Conservation (phyloP, 441 rosid species). For the Populus hybrid region DNA sequence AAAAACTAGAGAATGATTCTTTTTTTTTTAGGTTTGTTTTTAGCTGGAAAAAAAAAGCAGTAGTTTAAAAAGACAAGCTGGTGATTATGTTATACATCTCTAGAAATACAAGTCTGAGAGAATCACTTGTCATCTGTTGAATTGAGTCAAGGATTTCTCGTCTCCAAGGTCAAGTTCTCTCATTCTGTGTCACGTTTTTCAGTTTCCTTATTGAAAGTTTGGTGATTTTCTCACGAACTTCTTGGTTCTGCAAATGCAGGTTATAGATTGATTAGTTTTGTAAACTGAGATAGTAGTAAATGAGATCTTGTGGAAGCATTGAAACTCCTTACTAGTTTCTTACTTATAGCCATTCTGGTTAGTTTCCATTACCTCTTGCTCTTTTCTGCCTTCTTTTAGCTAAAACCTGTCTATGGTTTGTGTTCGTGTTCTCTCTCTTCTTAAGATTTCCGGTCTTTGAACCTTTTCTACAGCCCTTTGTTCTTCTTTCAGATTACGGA, state of each 20-base stretch:
- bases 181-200: background rate
- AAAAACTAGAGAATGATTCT: background rate
- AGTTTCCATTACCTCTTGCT: slow-evolving; percentile 4
- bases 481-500: background rate
- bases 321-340: slow-evolving; percentile 4
- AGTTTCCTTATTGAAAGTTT: background rate
- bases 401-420: background rate
- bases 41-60: background rate
- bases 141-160: background rate
- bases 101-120: background rate
- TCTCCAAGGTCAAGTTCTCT: background rate
- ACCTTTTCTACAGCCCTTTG: background rate
- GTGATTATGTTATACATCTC: background rate
- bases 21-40: background rate
- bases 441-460: slow-evolving; percentile 9
- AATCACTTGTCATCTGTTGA: background rate
- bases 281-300: slow-evolving; percentile 7
- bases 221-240: background rate
- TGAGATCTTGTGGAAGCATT: slow-evolving; percentile 13
- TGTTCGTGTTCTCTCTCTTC: background rate
- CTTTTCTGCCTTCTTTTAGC: background rate
- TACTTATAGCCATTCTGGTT: slow-evolving; percentile 21
- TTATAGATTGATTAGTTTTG: slow-evolving; percentile 6
- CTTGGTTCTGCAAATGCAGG: slow-evolving; percentile 25
- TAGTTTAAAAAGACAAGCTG: background rate